Base-by-base conservation (phyloP, 2,329 filamentous ascomycete genomes). In the Chaetomium olivaceum region DNA sequence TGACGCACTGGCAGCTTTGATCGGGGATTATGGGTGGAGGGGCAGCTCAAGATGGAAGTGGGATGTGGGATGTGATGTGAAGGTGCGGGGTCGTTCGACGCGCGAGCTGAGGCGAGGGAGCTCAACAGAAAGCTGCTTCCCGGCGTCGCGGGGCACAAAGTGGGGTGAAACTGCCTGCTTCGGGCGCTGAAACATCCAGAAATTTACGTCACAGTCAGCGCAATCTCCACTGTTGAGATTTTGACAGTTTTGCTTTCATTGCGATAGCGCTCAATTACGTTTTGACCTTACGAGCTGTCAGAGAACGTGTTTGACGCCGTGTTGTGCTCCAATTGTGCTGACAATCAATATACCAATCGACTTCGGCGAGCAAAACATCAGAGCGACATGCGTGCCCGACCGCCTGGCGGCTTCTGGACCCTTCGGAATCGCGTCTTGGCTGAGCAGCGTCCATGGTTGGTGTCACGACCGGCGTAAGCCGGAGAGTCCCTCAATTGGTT, bases 1-100 rank as follows among this genome's bases (percentile, higher is more conserved):
- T 67, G 65, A 67, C 65, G 65, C 65, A 36, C 33, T 36, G 33
- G 33, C 33, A 64, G 54, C 31, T 60, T 27, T 63, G 52, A 58
- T 61, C 36, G 39, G 39, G 39, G 39, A 43, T 50, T 11, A 39
- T 25, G 27, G 31, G 16, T 39, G 64, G 50, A 61, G 60, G 58
- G 63, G 23, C 19, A 54, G 25, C 19, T 16, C 14, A 19, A 46
- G 51, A 12, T 25, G 36, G 46, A 51, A 61, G 64, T 52, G 52
- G 39, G 36, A 61, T 66, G 25, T 6, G 12, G 48, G 46, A 46
- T 52, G 57, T 50, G 52, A 59, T 31, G 29, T 57, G 29, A 9
- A 14, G 55, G 54, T 59, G 64, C 64, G 64, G 64, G 64, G 64
- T 66, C 36, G 25, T 16, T 31, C 9, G 16, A 39, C 36, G 14